Evolutionary conservation across 495 filamentous ascomycete species (phyloP).

Genomic region (Jackrogersella minutella): DNA sequence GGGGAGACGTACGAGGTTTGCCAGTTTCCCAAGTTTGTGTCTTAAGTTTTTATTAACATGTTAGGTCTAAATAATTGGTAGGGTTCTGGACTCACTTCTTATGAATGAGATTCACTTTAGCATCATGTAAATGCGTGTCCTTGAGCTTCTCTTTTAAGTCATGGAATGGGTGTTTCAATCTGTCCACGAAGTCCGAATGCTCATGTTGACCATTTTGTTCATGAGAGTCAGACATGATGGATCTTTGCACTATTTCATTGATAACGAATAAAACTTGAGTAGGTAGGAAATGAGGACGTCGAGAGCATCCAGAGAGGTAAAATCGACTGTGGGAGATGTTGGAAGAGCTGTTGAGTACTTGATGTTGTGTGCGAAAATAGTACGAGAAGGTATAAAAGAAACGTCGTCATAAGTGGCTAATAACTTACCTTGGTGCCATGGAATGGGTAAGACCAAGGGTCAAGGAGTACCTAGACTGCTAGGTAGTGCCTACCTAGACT

Average conservation of each 20-base stretch:
- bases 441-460: slow-evolving; percentile 7
- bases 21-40: slow-evolving; percentile 64
- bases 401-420: slow-evolving; percentile 39
- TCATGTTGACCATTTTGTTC: slow-evolving; percentile 25
- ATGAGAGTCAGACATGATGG: slow-evolving; percentile 24
- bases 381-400: neutral
- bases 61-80: neutral
- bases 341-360: neutral
- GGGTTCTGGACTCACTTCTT: slow-evolving; percentile 51
- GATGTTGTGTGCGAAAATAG: neutral
- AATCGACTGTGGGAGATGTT: too few species aligned
- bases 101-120: slow-evolving; percentile 56
- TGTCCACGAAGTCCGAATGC: slow-evolving; percentile 37
- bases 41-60: slow-evolving; percentile 39
- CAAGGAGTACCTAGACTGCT: too few species aligned
- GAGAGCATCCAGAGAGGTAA: too few species aligned
- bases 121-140: slow-evolving; percentile 55
- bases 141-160: slow-evolving; percentile 58
- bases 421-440: neutral
- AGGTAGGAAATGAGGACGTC: neutral
- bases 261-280: neutral
- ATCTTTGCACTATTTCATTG: neutral
- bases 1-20: slow-evolving; percentile 53
- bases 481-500: too few species aligned
- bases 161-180: slow-evolving; percentile 51